A percentile compares a stretch with the other conserved stretches of the same genome.
These are phyloP conservation scores for Piper betle DNA, from an alignment of 164 flowering plant species.

Conservation along the genomic window DNA sequence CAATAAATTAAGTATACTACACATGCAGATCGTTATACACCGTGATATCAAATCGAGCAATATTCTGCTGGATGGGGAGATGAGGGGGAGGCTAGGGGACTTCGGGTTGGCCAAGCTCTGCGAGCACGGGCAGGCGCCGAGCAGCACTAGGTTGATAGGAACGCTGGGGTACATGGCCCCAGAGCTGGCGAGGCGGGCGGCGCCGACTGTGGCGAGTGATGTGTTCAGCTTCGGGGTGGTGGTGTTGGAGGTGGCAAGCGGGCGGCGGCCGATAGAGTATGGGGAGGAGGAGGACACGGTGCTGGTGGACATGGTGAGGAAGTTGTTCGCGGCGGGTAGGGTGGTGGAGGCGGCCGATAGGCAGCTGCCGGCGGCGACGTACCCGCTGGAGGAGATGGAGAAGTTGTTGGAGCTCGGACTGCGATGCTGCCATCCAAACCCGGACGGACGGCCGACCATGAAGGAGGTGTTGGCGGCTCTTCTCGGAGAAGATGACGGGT, in stretches of 20 bases:
- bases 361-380: too few relatives aligned
- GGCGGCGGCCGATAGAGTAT: slow-evolving; percentile 57
- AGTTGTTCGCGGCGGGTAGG: too few relatives aligned
- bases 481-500: too few relatives aligned
- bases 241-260: slow-evolving; percentile 64
- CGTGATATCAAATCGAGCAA: slow-evolving; percentile 80
- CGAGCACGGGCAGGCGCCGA: slow-evolving; percentile 49
- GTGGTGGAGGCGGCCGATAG: too few relatives aligned
- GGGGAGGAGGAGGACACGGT: not conserved
- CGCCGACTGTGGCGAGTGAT: slow-evolving; percentile 54
- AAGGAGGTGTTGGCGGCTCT: too few relatives aligned
- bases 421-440: too few relatives aligned
- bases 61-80: slow-evolving; percentile 44
- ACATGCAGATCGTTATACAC: slow-evolving; percentile 40
- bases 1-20: too few relatives aligned
- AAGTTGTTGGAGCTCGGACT: too few relatives aligned
- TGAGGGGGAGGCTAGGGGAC: slow-evolving; percentile 62
- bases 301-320: too few relatives aligned
- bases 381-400: too few relatives aligned
- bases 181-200: slow-evolving; percentile 34
- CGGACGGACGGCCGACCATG: too few relatives aligned
- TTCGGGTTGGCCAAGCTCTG: slow-evolving; percentile 73
- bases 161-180: slow-evolving; percentile 87
- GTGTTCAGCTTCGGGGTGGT: slow-evolving; percentile 81
- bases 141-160: slow-evolving; percentile 63